Conservation (phyloP, 1,139 yeast genomes). For the Casaregolazyma suthepensis region DNA sequence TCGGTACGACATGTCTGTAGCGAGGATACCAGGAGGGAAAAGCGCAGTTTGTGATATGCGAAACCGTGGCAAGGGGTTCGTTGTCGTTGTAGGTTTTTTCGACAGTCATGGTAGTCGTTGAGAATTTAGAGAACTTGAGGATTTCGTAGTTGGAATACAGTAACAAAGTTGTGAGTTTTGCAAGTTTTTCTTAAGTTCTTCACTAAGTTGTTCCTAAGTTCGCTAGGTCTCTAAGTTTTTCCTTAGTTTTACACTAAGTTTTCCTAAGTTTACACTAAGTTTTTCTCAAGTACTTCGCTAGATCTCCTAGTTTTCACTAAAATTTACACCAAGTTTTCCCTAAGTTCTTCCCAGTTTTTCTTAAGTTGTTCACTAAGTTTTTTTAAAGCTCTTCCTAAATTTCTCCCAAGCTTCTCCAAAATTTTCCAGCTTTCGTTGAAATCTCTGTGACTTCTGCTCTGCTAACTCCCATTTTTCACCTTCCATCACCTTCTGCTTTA, state of each 20-base stretch:
- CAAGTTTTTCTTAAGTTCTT: too few relatives aligned
- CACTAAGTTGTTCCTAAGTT: too few relatives aligned
- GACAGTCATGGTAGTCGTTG: background rate
- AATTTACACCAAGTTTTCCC: too few relatives aligned
- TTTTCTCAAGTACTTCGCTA: too few relatives aligned
- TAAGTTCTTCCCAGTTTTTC: too few relatives aligned
- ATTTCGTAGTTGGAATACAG: too few relatives aligned
- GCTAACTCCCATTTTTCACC: background rate
- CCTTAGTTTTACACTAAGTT: too few relatives aligned
- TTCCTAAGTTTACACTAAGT: too few relatives aligned
- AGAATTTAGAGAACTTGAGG: background rate
- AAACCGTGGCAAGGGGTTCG: constrained; percentile 14
- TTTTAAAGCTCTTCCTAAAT: background rate
- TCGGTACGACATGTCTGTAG: constrained; percentile 47
- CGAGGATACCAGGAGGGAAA: constrained; percentile 67
- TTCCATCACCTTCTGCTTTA: background rate
- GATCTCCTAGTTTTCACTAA: too few relatives aligned
- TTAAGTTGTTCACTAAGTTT: background rate
- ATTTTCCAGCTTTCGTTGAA: background rate
- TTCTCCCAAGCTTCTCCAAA: background rate
- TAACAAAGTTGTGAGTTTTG: too few relatives aligned
- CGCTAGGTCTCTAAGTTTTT: too few relatives aligned
- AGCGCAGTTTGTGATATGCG: constrained; percentile 58
- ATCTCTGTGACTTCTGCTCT: background rate
- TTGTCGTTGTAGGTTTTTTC: constrained; percentile 2